A percentile compares a stretch with the other conserved stretches of the same genome.
Evolutionary conservation across 371 early-diverging fungal species (phyloP).

Genomic region (Batkoa obscura): DNA sequence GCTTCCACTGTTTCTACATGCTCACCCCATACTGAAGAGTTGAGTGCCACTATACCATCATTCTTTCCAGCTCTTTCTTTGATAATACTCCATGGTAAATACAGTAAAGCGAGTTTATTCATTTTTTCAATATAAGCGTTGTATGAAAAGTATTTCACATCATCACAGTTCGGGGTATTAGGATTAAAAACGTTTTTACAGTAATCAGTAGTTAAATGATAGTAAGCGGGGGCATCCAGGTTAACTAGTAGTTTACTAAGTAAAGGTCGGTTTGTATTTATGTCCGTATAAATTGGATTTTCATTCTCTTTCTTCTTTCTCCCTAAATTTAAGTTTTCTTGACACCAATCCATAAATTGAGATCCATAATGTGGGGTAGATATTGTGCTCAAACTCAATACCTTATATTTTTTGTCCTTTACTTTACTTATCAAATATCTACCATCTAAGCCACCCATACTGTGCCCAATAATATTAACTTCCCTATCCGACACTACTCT

Average conservation of each 20-base stretch:
- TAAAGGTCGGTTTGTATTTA: background rate
- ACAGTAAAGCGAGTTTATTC: slow-evolving; percentile 7
- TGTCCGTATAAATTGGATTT: background rate
- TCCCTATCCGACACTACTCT: background rate
- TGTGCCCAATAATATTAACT: slow-evolving; percentile 17
- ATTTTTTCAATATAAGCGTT: slow-evolving; percentile 35
- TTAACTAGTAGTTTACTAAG: slow-evolving; percentile 14
- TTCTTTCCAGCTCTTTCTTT: slow-evolving; percentile 59
- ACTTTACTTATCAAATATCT: slow-evolving; percentile 65
- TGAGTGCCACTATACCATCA: slow-evolving; percentile 70
- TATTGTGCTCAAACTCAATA: slow-evolving; percentile 64
- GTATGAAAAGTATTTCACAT: slow-evolving; percentile 62
- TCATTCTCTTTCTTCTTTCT: too few species aligned
- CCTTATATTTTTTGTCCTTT: slow-evolving; percentile 32
- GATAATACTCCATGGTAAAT: slow-evolving; percentile 28
- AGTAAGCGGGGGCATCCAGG: slow-evolving; percentile 82
- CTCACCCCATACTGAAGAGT: slow-evolving; percentile 68
- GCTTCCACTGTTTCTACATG: slow-evolving; percentile 58
- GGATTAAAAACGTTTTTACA: slow-evolving; percentile 63
- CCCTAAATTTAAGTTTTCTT: slow-evolving; percentile 43
- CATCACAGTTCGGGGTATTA: slow-evolving; percentile 52
- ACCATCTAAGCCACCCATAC: slow-evolving; percentile 69
- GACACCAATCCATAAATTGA: slow-evolving; percentile 80
- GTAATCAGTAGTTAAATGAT: slow-evolving; percentile 71
- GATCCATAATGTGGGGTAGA: slow-evolving; percentile 85